Evolutionary conservation across 1,284 basidiomycete genomes (phyloP).

Genomic region (Trametes polyzona): DNA sequence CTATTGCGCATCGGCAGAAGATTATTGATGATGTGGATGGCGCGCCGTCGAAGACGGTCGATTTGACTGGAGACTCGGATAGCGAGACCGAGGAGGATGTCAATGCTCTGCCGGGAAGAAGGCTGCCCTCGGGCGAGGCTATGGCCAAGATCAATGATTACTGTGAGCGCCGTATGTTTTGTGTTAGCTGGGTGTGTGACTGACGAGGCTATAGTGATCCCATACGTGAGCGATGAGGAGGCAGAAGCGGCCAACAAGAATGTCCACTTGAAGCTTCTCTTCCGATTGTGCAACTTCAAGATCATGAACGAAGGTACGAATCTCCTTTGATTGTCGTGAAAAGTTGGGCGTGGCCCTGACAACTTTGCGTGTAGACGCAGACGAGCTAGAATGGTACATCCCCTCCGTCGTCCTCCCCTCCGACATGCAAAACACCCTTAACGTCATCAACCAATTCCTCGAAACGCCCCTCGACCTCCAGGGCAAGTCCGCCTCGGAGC

Average conservation of each 20-base stretch:
- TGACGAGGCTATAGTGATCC: constrained; percentile 58
- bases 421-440: constrained; percentile 65
- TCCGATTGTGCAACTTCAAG: constrained; percentile 71
- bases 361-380: constrained; percentile 49
- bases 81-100: constrained; percentile 50
- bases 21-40: constrained; percentile 76
- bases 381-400: constrained; percentile 81
- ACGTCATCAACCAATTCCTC: constrained; percentile 79
- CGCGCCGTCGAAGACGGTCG: constrained; percentile 39
- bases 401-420: constrained; percentile 67
- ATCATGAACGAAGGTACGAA: constrained; percentile 62
- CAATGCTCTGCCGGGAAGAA: constrained; percentile 38
- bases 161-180: constrained; percentile 51
- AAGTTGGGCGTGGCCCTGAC: not conserved
- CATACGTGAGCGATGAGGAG: constrained; percentile 72
- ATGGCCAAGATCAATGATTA: constrained; percentile 76
- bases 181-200: not conserved
- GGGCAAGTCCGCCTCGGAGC: constrained; percentile 69
- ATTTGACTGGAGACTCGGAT: constrained; percentile 37
- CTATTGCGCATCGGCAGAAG: constrained; percentile 67
- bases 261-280: constrained; percentile 79
- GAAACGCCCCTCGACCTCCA: constrained; percentile 74
- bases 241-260: constrained; percentile 79
- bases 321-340: not conserved
- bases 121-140: constrained; percentile 71